Conservation (phyloP, 2,329 filamentous ascomycete genomes). For the Tolypocladium guangdongense region DNA sequence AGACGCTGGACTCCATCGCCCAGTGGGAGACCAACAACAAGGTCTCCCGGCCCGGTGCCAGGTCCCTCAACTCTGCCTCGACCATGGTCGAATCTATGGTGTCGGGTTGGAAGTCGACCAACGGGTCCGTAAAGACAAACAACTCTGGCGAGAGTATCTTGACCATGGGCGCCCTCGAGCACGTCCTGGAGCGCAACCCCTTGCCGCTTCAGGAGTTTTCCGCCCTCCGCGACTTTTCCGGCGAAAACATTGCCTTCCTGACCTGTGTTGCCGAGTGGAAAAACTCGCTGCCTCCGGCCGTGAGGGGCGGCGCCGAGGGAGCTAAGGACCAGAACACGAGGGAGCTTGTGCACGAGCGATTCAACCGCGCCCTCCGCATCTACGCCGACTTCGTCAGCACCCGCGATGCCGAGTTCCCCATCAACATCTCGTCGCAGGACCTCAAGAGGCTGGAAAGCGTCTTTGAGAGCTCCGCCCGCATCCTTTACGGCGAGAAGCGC, state of each 20-base stretch:
- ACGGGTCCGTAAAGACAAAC: slow-evolving; percentile 14
- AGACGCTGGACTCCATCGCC: slow-evolving; percentile 32
- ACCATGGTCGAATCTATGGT: slow-evolving; percentile 16
- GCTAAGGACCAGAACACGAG: slow-evolving; percentile 8
- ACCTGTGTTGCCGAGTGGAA: slow-evolving; percentile 48
- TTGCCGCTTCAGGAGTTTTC: slow-evolving; percentile 53
- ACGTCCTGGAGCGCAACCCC: slow-evolving; percentile 47
- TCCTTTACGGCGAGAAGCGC: slow-evolving; percentile 24
- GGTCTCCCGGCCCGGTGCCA: slow-evolving; percentile 5
- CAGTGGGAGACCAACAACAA: slow-evolving; percentile 30
- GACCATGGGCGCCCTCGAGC: slow-evolving; percentile 52
- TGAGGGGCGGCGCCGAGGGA: slow-evolving; percentile 8
- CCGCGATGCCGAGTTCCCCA: slow-evolving; percentile 49
- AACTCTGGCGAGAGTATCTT: slow-evolving; percentile 31
- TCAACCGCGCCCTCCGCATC: slow-evolving; percentile 48
- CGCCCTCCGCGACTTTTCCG: slow-evolving; percentile 55
- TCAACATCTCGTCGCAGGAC: slow-evolving; percentile 49
- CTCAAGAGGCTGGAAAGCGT: slow-evolving; percentile 38
- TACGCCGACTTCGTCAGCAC: slow-evolving; percentile 50
- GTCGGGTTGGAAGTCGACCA: slow-evolving; percentile 20
- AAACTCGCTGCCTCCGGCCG: slow-evolving; percentile 16
- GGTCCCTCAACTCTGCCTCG: slow-evolving; percentile 8
- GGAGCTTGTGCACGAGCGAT: slow-evolving; percentile 33
- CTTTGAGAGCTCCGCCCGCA: slow-evolving; percentile 41
- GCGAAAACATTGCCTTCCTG: slow-evolving; percentile 60